These are phyloP conservation scores for Posidonia oceanica DNA, from an alignment of 116 monocot genomes.

Conservation along the genomic window DNA sequence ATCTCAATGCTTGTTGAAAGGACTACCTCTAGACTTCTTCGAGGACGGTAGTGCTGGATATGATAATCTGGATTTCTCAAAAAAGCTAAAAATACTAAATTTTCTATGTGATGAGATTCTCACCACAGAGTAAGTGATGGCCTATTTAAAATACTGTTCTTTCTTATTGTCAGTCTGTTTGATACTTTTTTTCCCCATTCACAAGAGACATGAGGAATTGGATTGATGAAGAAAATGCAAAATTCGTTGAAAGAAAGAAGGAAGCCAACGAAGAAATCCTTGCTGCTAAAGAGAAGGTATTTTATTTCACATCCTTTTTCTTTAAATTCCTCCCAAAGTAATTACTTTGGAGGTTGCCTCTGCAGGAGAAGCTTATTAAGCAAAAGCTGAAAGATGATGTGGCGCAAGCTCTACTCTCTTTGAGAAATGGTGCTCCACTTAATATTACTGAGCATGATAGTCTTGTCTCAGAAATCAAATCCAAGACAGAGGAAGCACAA, in stretches of 20 bases:
- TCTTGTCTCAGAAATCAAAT: constrained; percentile 29
- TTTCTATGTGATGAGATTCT: constrained; percentile 71
- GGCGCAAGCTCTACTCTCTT: constrained; percentile 36
- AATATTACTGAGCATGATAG: constrained; percentile 30
- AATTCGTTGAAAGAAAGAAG: constrained; percentile 38
- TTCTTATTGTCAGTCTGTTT: background rate
- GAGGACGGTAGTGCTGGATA: constrained; percentile 22
- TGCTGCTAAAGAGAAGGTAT: constrained; percentile 20
- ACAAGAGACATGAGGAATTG: constrained; percentile 43
- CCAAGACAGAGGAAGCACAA: constrained; percentile 39
- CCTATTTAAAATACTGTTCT: background rate
- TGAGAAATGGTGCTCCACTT: constrained; percentile 8
- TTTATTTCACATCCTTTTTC: background rate
- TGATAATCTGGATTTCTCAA: constrained; percentile 35
- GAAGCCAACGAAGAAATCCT: constrained; percentile 27
- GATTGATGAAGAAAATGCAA: constrained; percentile 41
- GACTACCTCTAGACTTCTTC: constrained; percentile 25
- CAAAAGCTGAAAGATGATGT: constrained; percentile 48
- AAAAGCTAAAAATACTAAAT: constrained; percentile 46
- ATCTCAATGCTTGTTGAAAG: constrained; percentile 23
- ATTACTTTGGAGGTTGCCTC: background rate
- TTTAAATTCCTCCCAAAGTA: too few relatives aligned
- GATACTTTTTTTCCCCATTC: background rate
- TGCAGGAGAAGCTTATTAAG: constrained; percentile 47
- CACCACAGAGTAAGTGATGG: constrained; percentile 30